phyloP scores from a whole-genome alignment of 1,284 basidiomycete genomes.

The Sporisorium graminicola region DNA sequence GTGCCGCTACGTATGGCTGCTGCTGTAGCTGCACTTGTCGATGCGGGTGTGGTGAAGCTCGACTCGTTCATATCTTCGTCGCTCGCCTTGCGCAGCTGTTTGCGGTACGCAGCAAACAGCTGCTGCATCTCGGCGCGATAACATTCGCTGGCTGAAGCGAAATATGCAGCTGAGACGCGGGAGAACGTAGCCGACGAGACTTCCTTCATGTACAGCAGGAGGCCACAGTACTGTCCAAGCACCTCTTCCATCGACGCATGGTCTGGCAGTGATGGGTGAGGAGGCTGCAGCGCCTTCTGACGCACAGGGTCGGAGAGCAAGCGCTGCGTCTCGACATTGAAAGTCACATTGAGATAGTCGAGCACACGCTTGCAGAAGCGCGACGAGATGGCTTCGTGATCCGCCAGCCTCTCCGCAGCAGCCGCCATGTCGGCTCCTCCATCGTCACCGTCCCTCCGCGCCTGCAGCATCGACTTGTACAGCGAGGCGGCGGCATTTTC shows the following conservation, averaged over 20 bases:
- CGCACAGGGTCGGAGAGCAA: slow-evolving; percentile 51
- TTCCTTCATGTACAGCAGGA: slow-evolving; percentile 94
- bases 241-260: slow-evolving; percentile 77
- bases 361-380: slow-evolving; percentile 92
- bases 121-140: slow-evolving; percentile 61
- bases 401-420: slow-evolving; percentile 83
- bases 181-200: slow-evolving; percentile 73
- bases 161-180: slow-evolving; percentile 59
- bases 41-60: slow-evolving; percentile 30
- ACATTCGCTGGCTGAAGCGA: slow-evolving; percentile 56
- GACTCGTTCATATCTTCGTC: slow-evolving; percentile 56
- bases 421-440: slow-evolving; percentile 78
- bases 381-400: slow-evolving; percentile 86
- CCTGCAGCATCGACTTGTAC: slow-evolving; percentile 94
- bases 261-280: slow-evolving; percentile 55
- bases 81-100: slow-evolving; percentile 45
- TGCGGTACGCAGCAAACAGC: slow-evolving; percentile 50
- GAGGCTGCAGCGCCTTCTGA: slow-evolving; percentile 44
- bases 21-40: slow-evolving; percentile 16
- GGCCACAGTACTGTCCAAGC: slow-evolving; percentile 86
- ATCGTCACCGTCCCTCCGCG: slow-evolving; percentile 81
- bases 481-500: slow-evolving; percentile 87
- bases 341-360: slow-evolving; percentile 90
- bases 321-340: slow-evolving; percentile 72
- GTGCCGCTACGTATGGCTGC: slow-evolving; percentile 54